Evolutionary conservation across 768 basidiomycete genomes (phyloP).

Genomic region (Erythrobasidium yunnanense): DNA sequence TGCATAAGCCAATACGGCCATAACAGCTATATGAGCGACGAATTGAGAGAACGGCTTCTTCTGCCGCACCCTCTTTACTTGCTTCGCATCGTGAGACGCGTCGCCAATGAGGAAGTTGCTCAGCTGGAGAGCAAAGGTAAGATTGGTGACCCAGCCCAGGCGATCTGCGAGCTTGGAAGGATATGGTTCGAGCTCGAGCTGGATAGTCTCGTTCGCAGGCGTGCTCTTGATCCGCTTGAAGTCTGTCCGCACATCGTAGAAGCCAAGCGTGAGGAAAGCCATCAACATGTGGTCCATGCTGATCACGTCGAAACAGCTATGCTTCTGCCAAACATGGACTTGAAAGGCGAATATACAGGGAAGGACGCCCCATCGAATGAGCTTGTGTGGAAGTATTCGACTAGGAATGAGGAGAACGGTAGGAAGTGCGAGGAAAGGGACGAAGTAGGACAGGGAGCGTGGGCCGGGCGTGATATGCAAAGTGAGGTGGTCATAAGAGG

Average conservation of each 20-base stretch:
- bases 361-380: background rate
- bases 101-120: constrained; percentile 6
- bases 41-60: background rate
- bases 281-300: constrained; percentile 2
- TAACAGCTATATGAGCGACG: too few relatives aligned
- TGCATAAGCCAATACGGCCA: background rate
- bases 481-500: constrained; percentile 5
- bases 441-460: constrained; percentile 4
- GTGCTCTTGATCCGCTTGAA: background rate
- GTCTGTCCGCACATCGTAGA: constrained; percentile 9
- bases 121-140: background rate
- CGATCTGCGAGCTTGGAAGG: background rate
- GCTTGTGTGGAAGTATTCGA: background rate
- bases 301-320: constrained; percentile 18
- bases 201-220: background rate
- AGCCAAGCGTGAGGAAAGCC: constrained; percentile 11
- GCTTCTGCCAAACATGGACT: background rate
- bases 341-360: background rate
- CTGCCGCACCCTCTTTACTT: background rate
- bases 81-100: background rate
- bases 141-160: background rate
- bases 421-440: background rate
- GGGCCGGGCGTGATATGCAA: constrained; percentile 16
- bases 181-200: background rate
- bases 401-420: background rate